Conservation (phyloP, 441 rosid genomes). For the Euphorbia neoarborescens region DNA sequence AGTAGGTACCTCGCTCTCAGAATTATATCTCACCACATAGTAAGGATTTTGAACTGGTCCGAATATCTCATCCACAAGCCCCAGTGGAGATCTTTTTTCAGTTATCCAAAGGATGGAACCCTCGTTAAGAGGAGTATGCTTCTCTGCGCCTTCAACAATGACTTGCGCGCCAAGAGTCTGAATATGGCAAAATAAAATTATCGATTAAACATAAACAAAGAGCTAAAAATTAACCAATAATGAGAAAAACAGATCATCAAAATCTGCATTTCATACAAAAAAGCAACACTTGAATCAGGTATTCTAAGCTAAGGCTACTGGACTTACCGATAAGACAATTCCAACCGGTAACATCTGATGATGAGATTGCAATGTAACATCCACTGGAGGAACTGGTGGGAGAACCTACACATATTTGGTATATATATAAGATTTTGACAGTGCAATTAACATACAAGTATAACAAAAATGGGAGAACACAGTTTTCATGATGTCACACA, state of each 20-base stretch:
- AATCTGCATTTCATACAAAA: neutral
- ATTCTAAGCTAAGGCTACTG: neutral
- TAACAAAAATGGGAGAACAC: too few relatives aligned
- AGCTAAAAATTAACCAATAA: neutral
- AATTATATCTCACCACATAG: conserved; percentile 83
- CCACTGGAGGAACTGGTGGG: conserved; percentile 74
- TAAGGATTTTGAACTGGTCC: conserved; percentile 88
- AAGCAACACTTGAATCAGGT: neutral
- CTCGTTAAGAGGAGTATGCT: conserved; percentile 78
- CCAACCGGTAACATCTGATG: conserved; percentile 76
- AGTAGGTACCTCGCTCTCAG: conserved; percentile 71
- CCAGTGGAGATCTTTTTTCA: conserved; percentile 53
- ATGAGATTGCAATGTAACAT: conserved; percentile 48
- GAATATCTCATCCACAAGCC: conserved; percentile 81
- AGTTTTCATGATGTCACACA: too few relatives aligned
- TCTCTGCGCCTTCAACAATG: conserved; percentile 73
- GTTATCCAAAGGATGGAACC: conserved; percentile 89
- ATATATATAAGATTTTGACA: too few relatives aligned
- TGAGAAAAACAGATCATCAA: neutral
- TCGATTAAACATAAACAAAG: neutral
- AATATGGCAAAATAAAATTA: conserved; percentile 18
- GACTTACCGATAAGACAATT: conserved; percentile 63
- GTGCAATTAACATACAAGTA: too few relatives aligned
- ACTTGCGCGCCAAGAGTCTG: conserved; percentile 71
- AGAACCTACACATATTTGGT: conserved; percentile 43